Base-by-base conservation (phyloP, 192 early-diverging fungal species). In the Umbelopsis isabellina region DNA sequence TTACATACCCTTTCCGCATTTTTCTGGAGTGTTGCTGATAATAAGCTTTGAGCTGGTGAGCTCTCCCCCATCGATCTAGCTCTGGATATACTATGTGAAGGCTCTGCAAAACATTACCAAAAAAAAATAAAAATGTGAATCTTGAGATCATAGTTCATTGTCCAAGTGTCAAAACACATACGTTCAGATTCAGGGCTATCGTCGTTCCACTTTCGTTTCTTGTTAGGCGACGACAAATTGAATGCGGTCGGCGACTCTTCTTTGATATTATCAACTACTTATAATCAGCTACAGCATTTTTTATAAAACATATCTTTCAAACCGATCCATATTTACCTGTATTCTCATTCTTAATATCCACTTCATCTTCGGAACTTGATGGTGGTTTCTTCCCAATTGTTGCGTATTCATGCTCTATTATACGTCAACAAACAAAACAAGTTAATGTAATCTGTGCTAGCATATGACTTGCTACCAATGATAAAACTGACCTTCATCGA, bases 1-100 rank as follows among this genome's bases (percentile, higher is more conserved):
- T 35, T 33, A 61, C 55, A n/a, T 12, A 61, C 55, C 30, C 55
- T 61, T 35, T 61, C 55, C 13, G 55, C 55, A 61, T 61, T 61
- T 35, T 61, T 61, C 25, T 27, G 27, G 16, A 61, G 33, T 15
- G 55, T 61, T 61, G 55, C 27, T 16, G 55, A 61, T 35, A 61
- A 16, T 2, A 61, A n/a, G 18, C 55, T 61, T 61, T 61, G 55
- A n/a, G 55, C 9, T 3, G 55, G 55, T 5, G 55, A 61, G 55
- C 33, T 61, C 12, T 61, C 55, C 30, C 55, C 27, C 6, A 18
- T 23, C 3, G 30, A 61, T 61, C 33, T 61, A 15, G 55, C 25
- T 61, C 30, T 61, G 4, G 55, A 61, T 61, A 61, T 16, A 8
- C 55, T 30, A 12, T 35, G 27, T n/a, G 13, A 16, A 15, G 21